phyloP scores from a whole-genome alignment of 1,139 yeast genomes.

The Pichia kudriavzevii region DNA sequence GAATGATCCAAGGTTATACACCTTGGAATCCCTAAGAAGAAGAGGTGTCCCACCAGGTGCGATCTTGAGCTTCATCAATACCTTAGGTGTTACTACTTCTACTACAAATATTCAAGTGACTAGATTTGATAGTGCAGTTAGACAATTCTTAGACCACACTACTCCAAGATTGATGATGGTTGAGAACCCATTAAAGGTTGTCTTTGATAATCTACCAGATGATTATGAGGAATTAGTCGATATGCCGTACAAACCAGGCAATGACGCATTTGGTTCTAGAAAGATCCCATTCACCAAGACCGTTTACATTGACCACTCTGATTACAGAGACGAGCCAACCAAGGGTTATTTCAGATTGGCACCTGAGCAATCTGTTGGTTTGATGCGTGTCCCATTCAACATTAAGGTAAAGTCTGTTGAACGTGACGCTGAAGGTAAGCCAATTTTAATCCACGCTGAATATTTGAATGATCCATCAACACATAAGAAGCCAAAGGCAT shows the following conservation, averaged over 20 bases:
- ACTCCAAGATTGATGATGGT: slow-evolving; percentile 96
- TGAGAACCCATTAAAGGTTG: slow-evolving; percentile 76
- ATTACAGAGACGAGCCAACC: slow-evolving; percentile 64
- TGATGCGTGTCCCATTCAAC: slow-evolving; percentile 83
- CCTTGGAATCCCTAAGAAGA: slow-evolving; percentile 89
- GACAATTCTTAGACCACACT: slow-evolving; percentile 79
- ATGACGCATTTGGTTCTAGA: slow-evolving; percentile 64
- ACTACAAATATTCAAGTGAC: slow-evolving; percentile 85
- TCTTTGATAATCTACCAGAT: slow-evolving; percentile 74
- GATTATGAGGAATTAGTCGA: slow-evolving; percentile 61
- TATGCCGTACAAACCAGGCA: slow-evolving; percentile 88
- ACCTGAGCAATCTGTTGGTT: slow-evolving; percentile 93
- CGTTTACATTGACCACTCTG: slow-evolving; percentile 78
- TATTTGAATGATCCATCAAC: slow-evolving; percentile 60
- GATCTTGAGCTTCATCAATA: slow-evolving; percentile 82
- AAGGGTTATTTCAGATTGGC: slow-evolving; percentile 81
- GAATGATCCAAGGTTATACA: slow-evolving; percentile 97
- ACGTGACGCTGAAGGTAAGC: slow-evolving; percentile 53
- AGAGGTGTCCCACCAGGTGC: slow-evolving; percentile 99
- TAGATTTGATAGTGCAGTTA: slow-evolving; percentile 83
- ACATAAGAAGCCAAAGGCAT: slow-evolving; percentile 79
- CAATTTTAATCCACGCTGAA: slow-evolving; percentile 66
- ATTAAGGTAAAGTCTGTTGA: slow-evolving; percentile 66
- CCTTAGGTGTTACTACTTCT: slow-evolving; percentile 93
- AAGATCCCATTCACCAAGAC: slow-evolving; percentile 67